A percentile compares a stretch with the other conserved stretches of the same genome.
Evolutionary conservation across 805 yeast species (phyloP).

Genomic region (Jamesozyma piceae): DNA sequence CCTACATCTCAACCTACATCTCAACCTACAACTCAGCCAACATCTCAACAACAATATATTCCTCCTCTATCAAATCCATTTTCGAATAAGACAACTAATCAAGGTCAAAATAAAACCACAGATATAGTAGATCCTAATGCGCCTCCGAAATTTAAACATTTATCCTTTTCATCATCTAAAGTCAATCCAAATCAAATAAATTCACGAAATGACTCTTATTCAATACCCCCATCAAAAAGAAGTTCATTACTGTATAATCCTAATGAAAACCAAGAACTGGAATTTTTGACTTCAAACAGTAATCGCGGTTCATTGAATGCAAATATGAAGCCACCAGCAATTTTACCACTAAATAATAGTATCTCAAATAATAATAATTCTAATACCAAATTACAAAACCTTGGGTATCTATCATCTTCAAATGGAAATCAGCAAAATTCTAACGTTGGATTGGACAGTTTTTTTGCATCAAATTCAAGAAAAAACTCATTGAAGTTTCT

Average conservation of each 20-base stretch:
- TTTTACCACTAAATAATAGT: slow-evolving; percentile 8
- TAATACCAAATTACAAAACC: not conserved
- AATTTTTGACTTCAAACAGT: slow-evolving; percentile 8
- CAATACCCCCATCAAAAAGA: slow-evolving; percentile 11
- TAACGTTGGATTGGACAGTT: slow-evolving; percentile 5
- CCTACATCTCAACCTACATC: not conserved
- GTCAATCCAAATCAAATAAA: slow-evolving; percentile 3
- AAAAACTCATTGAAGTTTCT: slow-evolving; percentile 26
- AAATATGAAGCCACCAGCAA: slow-evolving; percentile 22
- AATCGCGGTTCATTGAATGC: slow-evolving; percentile 3
- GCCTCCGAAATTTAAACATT: slow-evolving; percentile 29
- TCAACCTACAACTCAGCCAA: no score
- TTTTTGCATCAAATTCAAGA: slow-evolving; percentile 13
- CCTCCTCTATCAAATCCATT: slow-evolving; percentile 10
- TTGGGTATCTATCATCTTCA: not conserved
- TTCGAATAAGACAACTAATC: no score
- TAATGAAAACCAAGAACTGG: slow-evolving; percentile 18
- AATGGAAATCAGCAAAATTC: not conserved
- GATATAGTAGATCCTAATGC: slow-evolving; percentile 43
- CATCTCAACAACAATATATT: slow-evolving; percentile 8
- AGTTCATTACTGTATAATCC: slow-evolving; percentile 20
- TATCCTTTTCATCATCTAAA: slow-evolving; percentile 13
- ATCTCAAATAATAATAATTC: slow-evolving; percentile 1
- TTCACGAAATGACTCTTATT: slow-evolving; percentile 7
- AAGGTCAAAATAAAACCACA: no score